A percentile compares a stretch with the other conserved stretches of the same genome.
Evolutionary conservation across 1,284 basidiomycete genomes (phyloP).

Genomic region (Uromyces viciae-fabae): DNA sequence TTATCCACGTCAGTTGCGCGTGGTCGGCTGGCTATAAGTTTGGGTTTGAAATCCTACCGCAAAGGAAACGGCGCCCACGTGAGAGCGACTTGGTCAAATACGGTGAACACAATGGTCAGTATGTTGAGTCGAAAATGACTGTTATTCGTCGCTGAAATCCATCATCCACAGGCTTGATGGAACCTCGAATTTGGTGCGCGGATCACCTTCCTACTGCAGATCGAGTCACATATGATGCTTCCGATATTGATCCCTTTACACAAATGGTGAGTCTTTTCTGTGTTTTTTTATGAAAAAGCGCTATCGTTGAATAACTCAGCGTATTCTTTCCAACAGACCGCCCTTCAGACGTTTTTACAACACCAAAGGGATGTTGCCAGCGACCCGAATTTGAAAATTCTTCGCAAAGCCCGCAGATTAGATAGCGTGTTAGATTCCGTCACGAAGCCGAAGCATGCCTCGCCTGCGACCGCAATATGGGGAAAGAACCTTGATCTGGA

Average conservation of each 20-base stretch:
- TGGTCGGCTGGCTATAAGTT: constrained; percentile 44
- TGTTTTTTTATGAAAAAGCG: not conserved
- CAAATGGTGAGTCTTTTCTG: constrained; percentile 13
- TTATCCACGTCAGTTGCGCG: constrained; percentile 42
- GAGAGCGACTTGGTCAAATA: constrained; percentile 33
- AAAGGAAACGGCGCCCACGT: constrained; percentile 29
- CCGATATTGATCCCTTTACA: constrained; percentile 26
- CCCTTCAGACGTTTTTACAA: constrained; percentile 31
- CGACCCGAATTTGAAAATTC: constrained; percentile 27
- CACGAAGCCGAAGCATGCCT: constrained; percentile 18
- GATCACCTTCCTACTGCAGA: constrained; percentile 23
- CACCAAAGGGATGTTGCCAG: constrained; percentile 28
- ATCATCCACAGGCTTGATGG: constrained; percentile 20
- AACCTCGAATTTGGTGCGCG: constrained; percentile 43
- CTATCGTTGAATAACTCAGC: not conserved
- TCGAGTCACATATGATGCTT: constrained; percentile 17
- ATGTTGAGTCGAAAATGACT: not conserved
- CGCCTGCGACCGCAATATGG: not conserved
- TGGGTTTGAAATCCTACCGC: constrained; percentile 41
- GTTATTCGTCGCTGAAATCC: not conserved
- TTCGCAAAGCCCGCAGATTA: constrained; percentile 41
- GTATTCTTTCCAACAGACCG: constrained; percentile 31
- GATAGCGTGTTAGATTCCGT: constrained; percentile 37
- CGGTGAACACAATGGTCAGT: constrained; percentile 33
- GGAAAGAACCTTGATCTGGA: constrained; percentile 31